Evolutionary conservation across 2,329 filamentous ascomycete species (phyloP).

Genomic region (Neocatenulostroma microsporum): DNA sequence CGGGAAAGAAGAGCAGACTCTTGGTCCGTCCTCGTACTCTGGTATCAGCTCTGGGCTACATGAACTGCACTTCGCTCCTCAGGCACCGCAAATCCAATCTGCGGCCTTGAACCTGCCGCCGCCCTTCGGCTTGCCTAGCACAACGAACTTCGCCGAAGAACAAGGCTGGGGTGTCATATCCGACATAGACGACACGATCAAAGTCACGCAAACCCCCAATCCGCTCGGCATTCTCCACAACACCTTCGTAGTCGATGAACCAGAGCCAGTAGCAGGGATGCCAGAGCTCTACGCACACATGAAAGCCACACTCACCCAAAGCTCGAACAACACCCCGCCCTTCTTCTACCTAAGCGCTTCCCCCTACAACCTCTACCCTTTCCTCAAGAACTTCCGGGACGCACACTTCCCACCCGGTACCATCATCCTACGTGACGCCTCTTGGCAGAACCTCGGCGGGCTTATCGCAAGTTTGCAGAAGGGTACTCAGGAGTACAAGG

Average conservation of each 20-base stretch:
- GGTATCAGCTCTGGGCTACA: conserved; percentile 27
- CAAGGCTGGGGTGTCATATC: conserved; percentile 81
- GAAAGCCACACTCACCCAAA: background rate
- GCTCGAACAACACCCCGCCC: conserved; percentile 42
- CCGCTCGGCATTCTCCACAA: conserved; percentile 71
- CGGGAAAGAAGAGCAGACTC: conserved; percentile 28
- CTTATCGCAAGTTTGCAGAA: conserved; percentile 71
- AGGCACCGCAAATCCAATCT: conserved; percentile 12
- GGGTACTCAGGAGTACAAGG: conserved; percentile 80
- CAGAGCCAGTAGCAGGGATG: conserved; percentile 69
- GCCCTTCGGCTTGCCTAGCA: conserved; percentile 45
- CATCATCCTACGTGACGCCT: conserved; percentile 74
- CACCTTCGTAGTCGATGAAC: conserved; percentile 67
- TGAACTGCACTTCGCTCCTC: conserved; percentile 22
- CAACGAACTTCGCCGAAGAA: conserved; percentile 65
- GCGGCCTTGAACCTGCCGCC: conserved; percentile 27
- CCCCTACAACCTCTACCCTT: conserved; percentile 88
- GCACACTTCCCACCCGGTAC: conserved; percentile 67
- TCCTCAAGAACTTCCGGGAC: conserved; percentile 67
- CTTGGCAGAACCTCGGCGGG: conserved; percentile 76
- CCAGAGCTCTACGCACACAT: conserved; percentile 70
- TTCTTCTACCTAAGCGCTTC: conserved; percentile 94
- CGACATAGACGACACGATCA: conserved; percentile 94
- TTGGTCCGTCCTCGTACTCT: conserved; percentile 27
- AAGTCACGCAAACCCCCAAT: conserved; percentile 74